Evolutionary conservation across 129 eudicot genomes (phyloP).

Genomic region (Arctium lappa): DNA sequence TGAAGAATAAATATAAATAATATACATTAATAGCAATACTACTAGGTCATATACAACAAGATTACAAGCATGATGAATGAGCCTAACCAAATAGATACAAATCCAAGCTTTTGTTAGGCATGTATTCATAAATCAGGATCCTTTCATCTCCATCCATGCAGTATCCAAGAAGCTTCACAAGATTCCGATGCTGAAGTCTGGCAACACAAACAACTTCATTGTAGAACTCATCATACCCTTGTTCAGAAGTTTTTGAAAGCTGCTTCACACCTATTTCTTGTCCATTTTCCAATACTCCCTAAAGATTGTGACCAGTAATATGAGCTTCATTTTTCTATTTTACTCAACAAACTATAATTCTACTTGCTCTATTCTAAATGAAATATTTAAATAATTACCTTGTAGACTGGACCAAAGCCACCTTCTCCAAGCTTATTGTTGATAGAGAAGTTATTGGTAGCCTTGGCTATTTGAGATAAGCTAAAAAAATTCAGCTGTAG

Average conservation of each 20-base stretch:
- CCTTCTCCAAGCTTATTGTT: slow-evolving; percentile 38
- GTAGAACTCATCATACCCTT: slow-evolving; percentile 40
- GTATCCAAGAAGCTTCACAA: slow-evolving; percentile 40
- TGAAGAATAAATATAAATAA: neutral
- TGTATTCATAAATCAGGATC: slow-evolving; percentile 45
- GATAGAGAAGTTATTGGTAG: slow-evolving; percentile 19
- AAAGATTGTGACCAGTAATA: neutral
- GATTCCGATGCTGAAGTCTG: slow-evolving; percentile 45
- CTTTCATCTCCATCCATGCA: slow-evolving; percentile 35
- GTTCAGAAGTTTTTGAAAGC: slow-evolving; percentile 37
- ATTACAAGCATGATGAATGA: neutral
- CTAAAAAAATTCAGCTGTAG: slow-evolving; percentile 17
- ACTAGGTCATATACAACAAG: no score
- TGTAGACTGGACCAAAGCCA: slow-evolving; percentile 37
- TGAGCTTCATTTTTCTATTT: neutral
- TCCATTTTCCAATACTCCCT: slow-evolving; percentile 24
- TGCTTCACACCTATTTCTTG: slow-evolving; percentile 42
- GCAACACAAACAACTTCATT: slow-evolving; percentile 42
- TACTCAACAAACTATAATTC: neutral
- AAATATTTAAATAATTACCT: slow-evolving; percentile 3
- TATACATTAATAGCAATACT: no score
- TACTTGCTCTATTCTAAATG: neutral
- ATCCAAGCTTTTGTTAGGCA: slow-evolving; percentile 45
- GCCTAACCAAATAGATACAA: slow-evolving; percentile 28
- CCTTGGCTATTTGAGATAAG: slow-evolving; percentile 2